A percentile compares a stretch with the other conserved stretches of the same genome.
Conservation (phyloP, 495 filamentous ascomycete species). For the Terfezia claveryi region DNA sequence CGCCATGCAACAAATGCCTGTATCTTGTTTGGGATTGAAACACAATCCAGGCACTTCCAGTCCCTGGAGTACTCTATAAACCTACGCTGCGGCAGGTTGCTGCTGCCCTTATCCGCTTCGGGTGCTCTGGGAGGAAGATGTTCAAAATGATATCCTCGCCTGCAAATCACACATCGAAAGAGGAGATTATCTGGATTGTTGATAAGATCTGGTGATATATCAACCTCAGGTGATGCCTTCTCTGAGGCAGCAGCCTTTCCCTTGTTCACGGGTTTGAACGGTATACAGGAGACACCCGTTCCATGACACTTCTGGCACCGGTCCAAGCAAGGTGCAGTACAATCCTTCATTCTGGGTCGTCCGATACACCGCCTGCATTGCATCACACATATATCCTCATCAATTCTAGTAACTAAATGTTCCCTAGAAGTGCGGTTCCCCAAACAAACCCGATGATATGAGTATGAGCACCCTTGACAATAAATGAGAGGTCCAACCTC, state of each 20-base stretch:
- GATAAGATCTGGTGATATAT: constrained; percentile 36
- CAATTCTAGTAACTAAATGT: constrained; percentile 86
- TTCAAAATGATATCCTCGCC: constrained; percentile 57
- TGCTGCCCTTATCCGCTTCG: constrained; percentile 20
- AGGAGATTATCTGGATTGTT: constrained; percentile 57
- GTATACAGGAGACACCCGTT: constrained; percentile 36
- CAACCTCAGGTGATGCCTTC: constrained; percentile 19
- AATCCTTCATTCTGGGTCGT: constrained; percentile 40
- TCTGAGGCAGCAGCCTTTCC: constrained; percentile 22
- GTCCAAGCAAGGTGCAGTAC: constrained; percentile 41
- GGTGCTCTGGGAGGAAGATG: constrained; percentile 38
- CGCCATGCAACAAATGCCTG: constrained; percentile 70
- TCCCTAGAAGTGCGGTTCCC: constrained; percentile 50
- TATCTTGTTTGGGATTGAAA: constrained; percentile 34
- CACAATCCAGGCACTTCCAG: constrained; percentile 62
- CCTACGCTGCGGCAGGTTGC: constrained; percentile 25
- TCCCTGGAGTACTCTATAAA: constrained; percentile 28
- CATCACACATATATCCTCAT: constrained; percentile 51
- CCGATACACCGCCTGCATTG: constrained; percentile 78
- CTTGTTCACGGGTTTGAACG: constrained; percentile 37
- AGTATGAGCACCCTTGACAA: constrained; percentile 74
- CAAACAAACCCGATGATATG: constrained; percentile 66
- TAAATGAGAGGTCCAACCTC: constrained; percentile 40
- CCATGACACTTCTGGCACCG: constrained; percentile 45
- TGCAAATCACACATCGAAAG: constrained; percentile 61